These are phyloP conservation scores for Haematococcus lacustris DNA, from an alignment of 139 green algal genomes.

Conservation along the genomic window DNA sequence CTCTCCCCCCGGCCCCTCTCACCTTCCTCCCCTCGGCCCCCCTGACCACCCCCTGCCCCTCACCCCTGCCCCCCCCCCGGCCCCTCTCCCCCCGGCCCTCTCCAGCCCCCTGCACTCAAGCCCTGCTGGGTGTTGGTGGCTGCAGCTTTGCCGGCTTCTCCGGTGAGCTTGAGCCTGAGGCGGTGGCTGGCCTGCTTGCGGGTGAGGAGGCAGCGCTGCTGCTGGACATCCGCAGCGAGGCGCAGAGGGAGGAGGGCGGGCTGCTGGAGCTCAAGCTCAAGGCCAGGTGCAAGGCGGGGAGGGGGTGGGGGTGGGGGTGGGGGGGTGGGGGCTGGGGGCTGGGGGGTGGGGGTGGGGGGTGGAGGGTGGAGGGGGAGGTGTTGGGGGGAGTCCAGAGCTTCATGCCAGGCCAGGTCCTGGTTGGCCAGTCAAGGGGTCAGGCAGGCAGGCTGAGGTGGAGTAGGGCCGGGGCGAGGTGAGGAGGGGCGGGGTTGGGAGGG, in stretches of 20 bases:
- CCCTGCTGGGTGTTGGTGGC: neutral
- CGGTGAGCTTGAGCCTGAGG: conserved; percentile 24
- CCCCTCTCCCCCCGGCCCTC: neutral
- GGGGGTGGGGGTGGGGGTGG: neutral
- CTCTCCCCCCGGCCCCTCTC: no score
- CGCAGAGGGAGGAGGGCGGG: conserved; percentile 25
- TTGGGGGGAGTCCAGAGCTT: no score
- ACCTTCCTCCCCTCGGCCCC: neutral
- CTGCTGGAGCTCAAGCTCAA: conserved; percentile 41
- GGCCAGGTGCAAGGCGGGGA: conserved; percentile 40
- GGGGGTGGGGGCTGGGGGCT: neutral
- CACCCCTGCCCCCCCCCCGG: no score
- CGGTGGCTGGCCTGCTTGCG: conserved; percentile 25
- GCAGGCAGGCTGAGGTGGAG: no score
- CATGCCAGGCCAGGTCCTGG: no score
- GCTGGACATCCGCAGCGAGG: conserved; percentile 47
- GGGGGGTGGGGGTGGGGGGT: no score
- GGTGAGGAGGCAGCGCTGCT: conserved; percentile 32
- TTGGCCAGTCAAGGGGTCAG: no score
- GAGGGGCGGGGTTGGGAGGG: no score
- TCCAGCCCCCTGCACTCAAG: neutral
- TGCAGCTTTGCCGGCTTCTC: conserved; percentile 31
- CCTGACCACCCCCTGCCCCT: neutral
- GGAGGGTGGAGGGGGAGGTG: no score
- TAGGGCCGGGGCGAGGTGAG: no score